These are phyloP conservation scores for Termitomyces sp. DNA, from an alignment of 768 basidiomycete species.

Conservation along the genomic window DNA sequence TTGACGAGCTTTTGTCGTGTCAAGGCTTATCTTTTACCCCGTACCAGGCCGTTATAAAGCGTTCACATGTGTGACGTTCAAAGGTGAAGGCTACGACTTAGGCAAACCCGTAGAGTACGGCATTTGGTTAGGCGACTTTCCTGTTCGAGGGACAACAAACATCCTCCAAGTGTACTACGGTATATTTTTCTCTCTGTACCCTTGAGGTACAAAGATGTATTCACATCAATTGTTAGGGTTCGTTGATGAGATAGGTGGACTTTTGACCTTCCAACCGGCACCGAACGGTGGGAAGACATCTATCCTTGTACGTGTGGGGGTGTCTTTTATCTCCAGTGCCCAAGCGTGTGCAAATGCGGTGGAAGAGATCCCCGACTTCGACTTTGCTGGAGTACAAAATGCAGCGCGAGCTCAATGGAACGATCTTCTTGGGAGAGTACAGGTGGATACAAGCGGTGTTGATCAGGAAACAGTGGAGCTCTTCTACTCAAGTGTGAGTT, in stretches of 20 bases:
- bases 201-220: background rate
- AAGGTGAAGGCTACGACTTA: conserved; percentile 42
- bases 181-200: conserved; percentile 9
- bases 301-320: conserved; percentile 57
- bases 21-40: background rate
- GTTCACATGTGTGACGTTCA: conserved; percentile 57
- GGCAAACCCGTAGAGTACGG: conserved; percentile 49
- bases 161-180: conserved; percentile 44
- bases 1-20: background rate
- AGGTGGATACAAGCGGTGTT: conserved; percentile 44
- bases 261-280: conserved; percentile 44
- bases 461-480: conserved; percentile 42
- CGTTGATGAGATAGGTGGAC: conserved; percentile 43
- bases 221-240: conserved; percentile 27
- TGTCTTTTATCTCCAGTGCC: conserved; percentile 54
- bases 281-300: conserved; percentile 28
- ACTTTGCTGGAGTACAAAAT: conserved; percentile 43
- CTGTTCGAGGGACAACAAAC: conserved; percentile 38
- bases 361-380: conserved; percentile 52
- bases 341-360: conserved; percentile 61
- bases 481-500: conserved; percentile 53
- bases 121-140: conserved; percentile 44
- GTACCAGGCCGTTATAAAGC: conserved; percentile 44
- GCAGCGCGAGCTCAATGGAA: conserved; percentile 48
- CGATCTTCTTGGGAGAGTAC: conserved; percentile 47